phyloP scores from a whole-genome alignment of 805 yeast species.

The Cephaloascus albidus region DNA sequence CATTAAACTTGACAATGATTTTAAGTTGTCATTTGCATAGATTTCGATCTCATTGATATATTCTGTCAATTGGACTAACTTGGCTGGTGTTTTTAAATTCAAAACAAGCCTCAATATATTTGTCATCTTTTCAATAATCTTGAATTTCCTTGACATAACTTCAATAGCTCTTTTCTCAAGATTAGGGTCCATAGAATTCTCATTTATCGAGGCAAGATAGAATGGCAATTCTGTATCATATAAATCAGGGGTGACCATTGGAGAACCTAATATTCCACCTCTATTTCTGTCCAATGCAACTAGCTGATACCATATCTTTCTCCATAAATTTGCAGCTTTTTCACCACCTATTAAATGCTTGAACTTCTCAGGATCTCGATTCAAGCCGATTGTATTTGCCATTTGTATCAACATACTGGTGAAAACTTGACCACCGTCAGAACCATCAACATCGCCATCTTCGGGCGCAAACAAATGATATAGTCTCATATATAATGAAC shows the following conservation, averaged over 20 bases:
- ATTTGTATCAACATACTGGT: constrained; percentile 23
- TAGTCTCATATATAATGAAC: constrained; percentile 45
- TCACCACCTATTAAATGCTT: constrained; percentile 16
- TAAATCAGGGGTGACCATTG: not conserved
- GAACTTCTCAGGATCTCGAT: constrained; percentile 37
- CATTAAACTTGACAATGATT: not conserved
- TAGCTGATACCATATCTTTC: constrained; percentile 50
- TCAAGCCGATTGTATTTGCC: constrained; percentile 37
- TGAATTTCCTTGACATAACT: not conserved
- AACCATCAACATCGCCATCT: constrained; percentile 30
- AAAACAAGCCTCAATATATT: not conserved
- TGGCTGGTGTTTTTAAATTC: not conserved
- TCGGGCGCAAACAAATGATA: constrained; percentile 53
- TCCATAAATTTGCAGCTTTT: constrained; percentile 26
- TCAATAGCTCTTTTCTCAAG: not conserved
- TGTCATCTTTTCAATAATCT: not conserved
- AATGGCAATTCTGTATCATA: not conserved
- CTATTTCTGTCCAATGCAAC: constrained; percentile 3
- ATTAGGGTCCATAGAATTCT: not conserved
- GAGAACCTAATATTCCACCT: not conserved
- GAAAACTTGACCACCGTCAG: constrained; percentile 24
- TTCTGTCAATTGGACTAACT: not conserved
- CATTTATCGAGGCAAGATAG: not conserved
- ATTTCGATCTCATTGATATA: not conserved
- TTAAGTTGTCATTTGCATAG: not conserved